Conservation (phyloP, 805 yeast species). For the Phaffomyces antillensis region DNA sequence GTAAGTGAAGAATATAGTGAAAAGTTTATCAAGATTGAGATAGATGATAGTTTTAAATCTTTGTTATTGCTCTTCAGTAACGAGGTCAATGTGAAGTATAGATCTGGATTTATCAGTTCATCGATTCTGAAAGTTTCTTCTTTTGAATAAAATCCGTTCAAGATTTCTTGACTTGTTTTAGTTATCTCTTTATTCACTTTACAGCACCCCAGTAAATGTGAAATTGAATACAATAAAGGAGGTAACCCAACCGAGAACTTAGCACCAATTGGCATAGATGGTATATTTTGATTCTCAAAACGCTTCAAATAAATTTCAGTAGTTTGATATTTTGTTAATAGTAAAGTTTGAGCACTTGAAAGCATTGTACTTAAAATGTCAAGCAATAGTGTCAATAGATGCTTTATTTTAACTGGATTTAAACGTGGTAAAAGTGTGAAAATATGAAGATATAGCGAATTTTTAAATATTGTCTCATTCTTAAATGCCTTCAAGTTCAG, state of each 20-base stretch:
- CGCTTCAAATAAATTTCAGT: slow-evolving; percentile 9
- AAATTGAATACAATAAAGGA: slow-evolving; percentile 17
- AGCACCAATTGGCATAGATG: slow-evolving; percentile 14
- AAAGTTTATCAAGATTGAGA: slow-evolving; percentile 15
- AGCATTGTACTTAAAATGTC: not conserved
- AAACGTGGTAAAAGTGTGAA: slow-evolving; percentile 18
- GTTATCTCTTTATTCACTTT: not conserved
- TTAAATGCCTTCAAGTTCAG: not conserved
- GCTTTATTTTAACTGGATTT: slow-evolving; percentile 12
- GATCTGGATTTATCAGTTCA: slow-evolving; percentile 7
- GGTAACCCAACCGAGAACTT: slow-evolving; percentile 12
- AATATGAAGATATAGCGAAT: slow-evolving; percentile 8
- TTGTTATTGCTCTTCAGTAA: slow-evolving; percentile 16
- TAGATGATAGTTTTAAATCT: slow-evolving; percentile 17
- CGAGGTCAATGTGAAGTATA: slow-evolving; percentile 18
- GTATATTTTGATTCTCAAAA: slow-evolving; percentile 11
- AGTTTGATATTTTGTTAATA: slow-evolving; percentile 2
- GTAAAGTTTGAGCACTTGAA: slow-evolving; percentile 1
- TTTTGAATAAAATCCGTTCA: not conserved
- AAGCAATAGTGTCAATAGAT: slow-evolving; percentile 9
- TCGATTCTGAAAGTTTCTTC: slow-evolving; percentile 11
- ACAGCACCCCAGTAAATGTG: slow-evolving; percentile 15
- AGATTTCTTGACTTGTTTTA: no score
- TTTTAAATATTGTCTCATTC: not conserved
- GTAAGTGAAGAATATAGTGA: slow-evolving; percentile 14